Conservation (phyloP, 2,329 filamentous ascomycete species). For the Diaporthe humulicola region DNA sequence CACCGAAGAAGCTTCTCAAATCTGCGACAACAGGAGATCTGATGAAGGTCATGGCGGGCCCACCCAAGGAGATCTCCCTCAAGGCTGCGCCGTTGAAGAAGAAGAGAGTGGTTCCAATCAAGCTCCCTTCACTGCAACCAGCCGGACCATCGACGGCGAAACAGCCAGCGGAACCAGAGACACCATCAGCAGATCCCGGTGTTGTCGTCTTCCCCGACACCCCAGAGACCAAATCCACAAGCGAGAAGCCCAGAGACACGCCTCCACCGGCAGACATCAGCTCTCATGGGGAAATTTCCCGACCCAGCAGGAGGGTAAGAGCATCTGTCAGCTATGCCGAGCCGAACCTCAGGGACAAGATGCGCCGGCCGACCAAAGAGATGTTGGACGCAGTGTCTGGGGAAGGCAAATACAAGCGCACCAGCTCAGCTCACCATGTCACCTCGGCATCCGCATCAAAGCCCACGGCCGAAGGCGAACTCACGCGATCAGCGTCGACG, state of each 20-base stretch:
- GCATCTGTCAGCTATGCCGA: constrained; percentile 84
- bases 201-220: constrained; percentile 63
- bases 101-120: constrained; percentile 46
- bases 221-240: constrained; percentile 57
- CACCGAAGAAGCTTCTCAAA: constrained; percentile 66
- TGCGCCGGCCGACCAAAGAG: constrained; percentile 84
- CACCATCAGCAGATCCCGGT: constrained; percentile 55
- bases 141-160: constrained; percentile 41
- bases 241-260: constrained; percentile 61
- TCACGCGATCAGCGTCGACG: constrained; percentile 35
- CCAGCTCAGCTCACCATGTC: constrained; percentile 44
- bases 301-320: constrained; percentile 76
- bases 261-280: constrained; percentile 72
- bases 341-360: constrained; percentile 84
- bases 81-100: constrained; percentile 41
- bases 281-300: constrained; percentile 67
- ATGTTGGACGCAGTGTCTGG: constrained; percentile 80
- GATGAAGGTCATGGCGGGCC: constrained; percentile 44
- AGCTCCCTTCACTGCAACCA: constrained; percentile 45
- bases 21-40: constrained; percentile 46
- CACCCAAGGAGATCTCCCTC: constrained; percentile 38
- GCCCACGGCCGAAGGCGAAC: constrained; percentile 52
- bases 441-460: constrained; percentile 48
- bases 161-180: constrained; percentile 46
- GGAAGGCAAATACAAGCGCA: constrained; percentile 65